These are phyloP conservation scores for Amanita subjunquillea DNA, from an alignment of 768 basidiomycete genomes.

Conservation along the genomic window DNA sequence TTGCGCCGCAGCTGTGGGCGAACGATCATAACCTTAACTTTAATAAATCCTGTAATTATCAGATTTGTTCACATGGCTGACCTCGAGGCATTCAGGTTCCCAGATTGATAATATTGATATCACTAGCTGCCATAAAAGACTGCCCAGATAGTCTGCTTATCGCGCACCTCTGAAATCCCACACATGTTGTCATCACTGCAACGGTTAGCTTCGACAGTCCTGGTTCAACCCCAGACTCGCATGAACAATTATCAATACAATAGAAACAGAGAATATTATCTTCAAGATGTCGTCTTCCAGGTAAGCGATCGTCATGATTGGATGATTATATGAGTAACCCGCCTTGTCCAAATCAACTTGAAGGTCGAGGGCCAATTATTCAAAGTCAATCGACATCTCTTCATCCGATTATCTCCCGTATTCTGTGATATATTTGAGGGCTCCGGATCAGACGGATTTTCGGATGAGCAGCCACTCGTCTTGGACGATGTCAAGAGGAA, in stretches of 20 bases:
- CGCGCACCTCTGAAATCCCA: too few relatives aligned
- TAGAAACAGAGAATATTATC: background rate
- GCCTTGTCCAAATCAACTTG: background rate
- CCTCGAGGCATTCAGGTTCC: too few relatives aligned
- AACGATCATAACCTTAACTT: too few relatives aligned
- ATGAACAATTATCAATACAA: background rate
- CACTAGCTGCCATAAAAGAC: too few relatives aligned
- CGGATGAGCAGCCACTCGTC: constrained; percentile 15
- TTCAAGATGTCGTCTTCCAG: background rate
- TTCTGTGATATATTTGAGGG: constrained; percentile 15
- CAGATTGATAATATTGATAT: too few relatives aligned
- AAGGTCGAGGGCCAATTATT: constrained; percentile 20
- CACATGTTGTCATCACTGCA: background rate
- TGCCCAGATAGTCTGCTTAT: too few relatives aligned
- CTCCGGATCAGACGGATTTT: constrained; percentile 13
- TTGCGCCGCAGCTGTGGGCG: too few relatives aligned
- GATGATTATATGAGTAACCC: background rate
- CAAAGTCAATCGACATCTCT: constrained; percentile 16
- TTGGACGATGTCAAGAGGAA: constrained; percentile 12
- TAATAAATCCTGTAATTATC: too few relatives aligned
- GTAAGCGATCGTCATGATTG: background rate
- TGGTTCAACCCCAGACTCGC: background rate
- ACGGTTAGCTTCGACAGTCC: background rate
- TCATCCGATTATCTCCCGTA: constrained; percentile 13
- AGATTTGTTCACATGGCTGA: too few relatives aligned